Conservation (phyloP, 495 filamentous ascomycete species). For the Tuber borchii region DNA sequence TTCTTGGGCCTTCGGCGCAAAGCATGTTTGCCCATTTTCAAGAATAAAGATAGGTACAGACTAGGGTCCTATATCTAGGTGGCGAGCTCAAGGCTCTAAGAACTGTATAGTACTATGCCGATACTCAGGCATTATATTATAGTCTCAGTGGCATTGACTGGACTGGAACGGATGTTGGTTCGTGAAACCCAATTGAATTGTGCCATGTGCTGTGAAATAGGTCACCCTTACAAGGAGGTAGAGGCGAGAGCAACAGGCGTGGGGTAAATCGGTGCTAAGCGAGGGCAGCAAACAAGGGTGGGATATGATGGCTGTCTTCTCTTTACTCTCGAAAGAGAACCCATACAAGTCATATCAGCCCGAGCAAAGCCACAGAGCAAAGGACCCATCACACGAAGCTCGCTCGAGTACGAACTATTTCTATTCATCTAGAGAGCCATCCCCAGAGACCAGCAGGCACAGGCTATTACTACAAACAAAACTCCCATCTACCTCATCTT, state of each 20-base stretch:
- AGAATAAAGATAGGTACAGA: background rate
- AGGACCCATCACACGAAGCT: background rate
- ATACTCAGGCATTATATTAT: background rate
- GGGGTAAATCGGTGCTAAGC: background rate
- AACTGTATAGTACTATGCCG: background rate
- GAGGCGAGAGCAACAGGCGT: background rate
- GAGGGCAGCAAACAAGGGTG: background rate
- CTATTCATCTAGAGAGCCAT: background rate
- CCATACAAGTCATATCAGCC: background rate
- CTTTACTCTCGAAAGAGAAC: background rate
- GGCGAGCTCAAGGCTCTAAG: background rate
- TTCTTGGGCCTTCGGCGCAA: background rate
- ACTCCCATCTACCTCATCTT: background rate
- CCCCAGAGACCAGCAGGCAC: background rate
- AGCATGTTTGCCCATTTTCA: background rate
- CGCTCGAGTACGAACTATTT: background rate
- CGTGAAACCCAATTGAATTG: background rate
- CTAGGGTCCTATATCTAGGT: background rate
- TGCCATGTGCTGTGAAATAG: no score
- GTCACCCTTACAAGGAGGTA: background rate
- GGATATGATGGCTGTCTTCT: background rate
- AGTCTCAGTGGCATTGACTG: background rate
- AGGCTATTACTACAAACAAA: background rate
- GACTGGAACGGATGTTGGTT: background rate
- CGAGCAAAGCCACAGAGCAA: background rate